Evolutionary conservation across 1,284 basidiomycete genomes (phyloP).

Genomic region (Schizophyllum commune): DNA sequence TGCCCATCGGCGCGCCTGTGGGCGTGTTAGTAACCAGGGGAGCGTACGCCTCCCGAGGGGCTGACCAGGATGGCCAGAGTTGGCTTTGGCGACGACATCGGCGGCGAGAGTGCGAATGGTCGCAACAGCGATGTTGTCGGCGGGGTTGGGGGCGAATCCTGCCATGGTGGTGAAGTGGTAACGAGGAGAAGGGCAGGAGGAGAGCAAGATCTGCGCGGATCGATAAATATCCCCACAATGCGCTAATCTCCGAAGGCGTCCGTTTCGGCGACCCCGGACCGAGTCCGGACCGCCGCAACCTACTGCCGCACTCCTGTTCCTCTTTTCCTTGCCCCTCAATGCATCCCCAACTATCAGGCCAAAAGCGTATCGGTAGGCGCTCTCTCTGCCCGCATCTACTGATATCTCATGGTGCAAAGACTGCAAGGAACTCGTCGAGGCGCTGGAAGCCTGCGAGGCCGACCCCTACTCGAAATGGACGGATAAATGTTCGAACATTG

Average conservation of each 20-base stretch:
- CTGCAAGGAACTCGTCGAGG: conserved; percentile 68
- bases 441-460: conserved; percentile 60
- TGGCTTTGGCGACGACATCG: conserved; percentile 72
- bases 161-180: conserved; percentile 30
- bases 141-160: conserved; percentile 25
- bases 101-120: conserved; percentile 69
- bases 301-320: not conserved
- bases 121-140: conserved; percentile 55
- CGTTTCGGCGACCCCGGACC: not conserved
- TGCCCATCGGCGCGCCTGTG: conserved; percentile 83
- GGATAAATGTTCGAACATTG: conserved; percentile 67
- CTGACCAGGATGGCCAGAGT: conserved; percentile 86
- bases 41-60: conserved; percentile 11
- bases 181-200: conserved; percentile 12
- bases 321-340: conserved; percentile 25
- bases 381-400: not conserved
- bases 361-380: conserved; percentile 45
- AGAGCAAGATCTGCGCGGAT: conserved; percentile 11
- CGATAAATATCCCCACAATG: conserved; percentile 8
- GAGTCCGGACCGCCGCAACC: not conserved
- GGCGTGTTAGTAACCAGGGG: conserved; percentile 5
- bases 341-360: conserved; percentile 72
- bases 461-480: conserved; percentile 54
- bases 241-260: conserved; percentile 1
- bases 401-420: conserved; percentile 27